These are phyloP conservation scores for Rhodotorula glutinis DNA, from an alignment of 1,284 basidiomycete genomes.

Conservation along the genomic window DNA sequence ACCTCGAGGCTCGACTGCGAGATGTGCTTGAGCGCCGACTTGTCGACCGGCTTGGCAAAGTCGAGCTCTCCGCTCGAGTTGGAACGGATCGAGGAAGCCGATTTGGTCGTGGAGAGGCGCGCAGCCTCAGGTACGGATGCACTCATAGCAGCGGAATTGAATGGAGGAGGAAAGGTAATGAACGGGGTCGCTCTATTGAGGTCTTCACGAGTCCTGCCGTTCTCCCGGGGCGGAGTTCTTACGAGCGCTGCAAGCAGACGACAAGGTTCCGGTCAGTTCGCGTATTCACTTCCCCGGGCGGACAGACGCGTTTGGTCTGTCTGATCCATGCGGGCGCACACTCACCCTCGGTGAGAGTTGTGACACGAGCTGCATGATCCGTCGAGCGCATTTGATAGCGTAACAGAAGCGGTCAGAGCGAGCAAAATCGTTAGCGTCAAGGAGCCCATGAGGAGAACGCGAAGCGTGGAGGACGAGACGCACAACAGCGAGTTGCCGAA, in stretches of 20 bases:
- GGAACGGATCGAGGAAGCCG: conserved; percentile 12
- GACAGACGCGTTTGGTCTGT: no score
- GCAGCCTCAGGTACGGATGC: background rate
- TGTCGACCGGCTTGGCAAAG: conserved; percentile 15
- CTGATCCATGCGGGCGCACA: background rate
- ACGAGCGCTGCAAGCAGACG: conserved; percentile 16
- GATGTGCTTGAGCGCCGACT: conserved; percentile 23
- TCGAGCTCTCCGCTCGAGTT: conserved; percentile 24
- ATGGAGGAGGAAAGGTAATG: background rate
- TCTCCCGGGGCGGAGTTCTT: conserved; percentile 29
- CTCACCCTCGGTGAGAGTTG: conserved; percentile 32
- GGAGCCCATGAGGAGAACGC: background rate
- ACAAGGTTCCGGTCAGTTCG: background rate
- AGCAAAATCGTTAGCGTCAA: no score
- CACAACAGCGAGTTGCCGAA: conserved; percentile 11
- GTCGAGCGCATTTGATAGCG: background rate
- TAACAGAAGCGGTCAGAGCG: no score
- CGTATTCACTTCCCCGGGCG: background rate
- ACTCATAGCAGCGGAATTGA: conserved; percentile 3
- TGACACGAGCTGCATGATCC: conserved; percentile 23
- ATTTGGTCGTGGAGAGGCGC: background rate
- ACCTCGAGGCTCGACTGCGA: conserved; percentile 27
- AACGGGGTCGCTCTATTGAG: background rate
- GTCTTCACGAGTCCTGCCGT: conserved; percentile 9
- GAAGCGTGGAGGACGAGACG: background rate